A percentile compares a stretch with the other conserved stretches of the same genome.
Conservation (phyloP, 768 basidiomycete species). For the Boletus eberwhitei region DNA sequence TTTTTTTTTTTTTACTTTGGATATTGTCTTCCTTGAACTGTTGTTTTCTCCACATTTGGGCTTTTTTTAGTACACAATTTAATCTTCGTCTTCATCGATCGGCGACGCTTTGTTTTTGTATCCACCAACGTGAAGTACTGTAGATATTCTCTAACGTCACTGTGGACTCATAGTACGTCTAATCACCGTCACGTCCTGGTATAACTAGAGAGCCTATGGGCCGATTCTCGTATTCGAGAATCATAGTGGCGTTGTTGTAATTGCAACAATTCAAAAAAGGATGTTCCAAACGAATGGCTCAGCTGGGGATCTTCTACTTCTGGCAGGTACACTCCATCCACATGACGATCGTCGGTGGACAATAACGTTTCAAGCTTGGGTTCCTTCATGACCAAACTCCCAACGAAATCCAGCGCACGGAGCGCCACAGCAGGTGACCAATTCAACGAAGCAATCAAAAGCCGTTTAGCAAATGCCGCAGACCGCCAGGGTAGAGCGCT, state of each 20-base stretch:
- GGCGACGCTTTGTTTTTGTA: constrained; percentile 23
- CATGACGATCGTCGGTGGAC: constrained; percentile 79
- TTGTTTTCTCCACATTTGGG: constrained; percentile 14
- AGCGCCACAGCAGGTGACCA: constrained; percentile 70
- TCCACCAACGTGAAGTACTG: constrained; percentile 26
- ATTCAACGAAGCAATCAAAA: constrained; percentile 74
- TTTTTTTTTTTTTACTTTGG: constrained; percentile 17
- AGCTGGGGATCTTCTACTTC: constrained; percentile 89
- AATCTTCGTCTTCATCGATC: constrained; percentile 20
- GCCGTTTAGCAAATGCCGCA: constrained; percentile 92
- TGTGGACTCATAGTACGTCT: constrained; percentile 26
- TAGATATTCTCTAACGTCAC: constrained; percentile 32
- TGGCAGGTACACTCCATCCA: constrained; percentile 80
- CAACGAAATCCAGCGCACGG: constrained; percentile 72
- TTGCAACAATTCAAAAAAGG: constrained; percentile 80
- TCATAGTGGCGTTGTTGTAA: constrained; percentile 63
- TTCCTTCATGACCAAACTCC: constrained; percentile 69
- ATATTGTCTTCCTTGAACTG: constrained; percentile 30
- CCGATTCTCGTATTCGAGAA: constrained; percentile 62
- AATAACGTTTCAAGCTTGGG: constrained; percentile 80
- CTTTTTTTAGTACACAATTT: constrained; percentile 8
- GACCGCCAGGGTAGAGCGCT: constrained; percentile 66
- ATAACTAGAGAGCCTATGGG: constrained; percentile 51
- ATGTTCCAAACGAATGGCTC: constrained; percentile 76
- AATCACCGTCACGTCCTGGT: constrained; percentile 34